Conservation (phyloP, 257 asterid genomes). For the Penstemon davidsonii region DNA sequence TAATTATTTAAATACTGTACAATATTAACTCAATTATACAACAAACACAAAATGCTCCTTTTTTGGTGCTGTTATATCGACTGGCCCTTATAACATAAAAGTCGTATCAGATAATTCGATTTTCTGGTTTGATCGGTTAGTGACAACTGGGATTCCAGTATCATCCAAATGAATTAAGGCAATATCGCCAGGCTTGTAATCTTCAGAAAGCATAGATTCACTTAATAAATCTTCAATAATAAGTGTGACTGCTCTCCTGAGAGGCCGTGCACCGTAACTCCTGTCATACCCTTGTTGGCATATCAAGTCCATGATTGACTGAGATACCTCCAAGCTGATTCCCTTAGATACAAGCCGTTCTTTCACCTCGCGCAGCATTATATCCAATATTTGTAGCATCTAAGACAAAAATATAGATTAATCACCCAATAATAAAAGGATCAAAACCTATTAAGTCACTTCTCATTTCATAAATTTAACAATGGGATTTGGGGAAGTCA, state of each 20-base stretch:
- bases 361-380: slow-evolving; percentile 83
- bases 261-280: slow-evolving; percentile 94
- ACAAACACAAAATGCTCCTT: not conserved
- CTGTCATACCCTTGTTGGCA: slow-evolving; percentile 90
- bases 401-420: slow-evolving; percentile 32
- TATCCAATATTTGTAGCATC: slow-evolving; percentile 82
- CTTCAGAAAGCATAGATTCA: slow-evolving; percentile 80
- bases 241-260: slow-evolving; percentile 79
- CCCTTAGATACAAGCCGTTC: slow-evolving; percentile 67
- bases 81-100: slow-evolving; percentile 32
- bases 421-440: not conserved
- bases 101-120: slow-evolving; percentile 46
- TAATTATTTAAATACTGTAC: slow-evolving; percentile 34
- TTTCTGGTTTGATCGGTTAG: slow-evolving; percentile 47
- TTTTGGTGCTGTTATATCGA: not conserved
- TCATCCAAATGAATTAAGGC: slow-evolving; percentile 72
- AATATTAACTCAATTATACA: slow-evolving; percentile 24
- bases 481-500: not conserved
- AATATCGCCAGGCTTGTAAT: slow-evolving; percentile 62
- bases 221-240: slow-evolving; percentile 77
- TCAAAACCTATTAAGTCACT: not conserved
- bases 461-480: not conserved
- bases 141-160: slow-evolving; percentile 71
- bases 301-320: slow-evolving; percentile 61
- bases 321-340: slow-evolving; percentile 81